phyloP scores from a whole-genome alignment of 768 basidiomycete genomes.

The Macrolepiota fuliginosa region DNA sequence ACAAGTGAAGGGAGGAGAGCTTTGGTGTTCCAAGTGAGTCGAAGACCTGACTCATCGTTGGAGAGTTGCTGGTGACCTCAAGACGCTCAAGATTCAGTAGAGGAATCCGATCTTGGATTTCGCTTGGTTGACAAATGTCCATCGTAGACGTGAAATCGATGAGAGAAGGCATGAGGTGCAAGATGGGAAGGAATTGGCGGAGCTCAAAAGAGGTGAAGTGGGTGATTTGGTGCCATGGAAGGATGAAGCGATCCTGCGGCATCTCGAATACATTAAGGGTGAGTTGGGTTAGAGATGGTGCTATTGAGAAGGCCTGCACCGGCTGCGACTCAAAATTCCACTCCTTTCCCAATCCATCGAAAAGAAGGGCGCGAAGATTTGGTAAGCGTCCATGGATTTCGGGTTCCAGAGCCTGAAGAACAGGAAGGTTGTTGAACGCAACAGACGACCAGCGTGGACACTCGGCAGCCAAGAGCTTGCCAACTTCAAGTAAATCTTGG shows the following conservation, averaged over 20 bases:
- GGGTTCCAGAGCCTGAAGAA: slow-evolving; percentile 5
- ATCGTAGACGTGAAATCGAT: not conserved
- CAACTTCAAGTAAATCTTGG: not conserved
- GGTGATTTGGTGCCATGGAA: slow-evolving; percentile 9
- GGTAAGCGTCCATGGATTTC: not conserved
- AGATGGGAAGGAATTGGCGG: slow-evolving; percentile 2
- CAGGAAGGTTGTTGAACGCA: slow-evolving; percentile 10
- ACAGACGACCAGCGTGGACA: slow-evolving; percentile 6
- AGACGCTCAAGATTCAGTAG: not conserved
- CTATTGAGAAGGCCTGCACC: not conserved
- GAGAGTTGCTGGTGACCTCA: slow-evolving; percentile 3
- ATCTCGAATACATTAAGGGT: not conserved
- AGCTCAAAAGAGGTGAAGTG: slow-evolving; percentile 5
- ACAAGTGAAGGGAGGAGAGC: not conserved
- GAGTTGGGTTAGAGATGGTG: not conserved
- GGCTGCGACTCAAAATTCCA: slow-evolving; percentile 1
- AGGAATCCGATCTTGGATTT: slow-evolving; percentile 5
- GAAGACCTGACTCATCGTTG: slow-evolving; percentile 7
- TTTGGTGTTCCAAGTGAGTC: not conserved
- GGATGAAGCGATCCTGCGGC: not conserved
- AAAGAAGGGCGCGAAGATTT: not conserved
- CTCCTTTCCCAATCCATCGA: not conserved
- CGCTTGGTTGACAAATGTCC: not conserved
- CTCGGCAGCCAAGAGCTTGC: not conserved
- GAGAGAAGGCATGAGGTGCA: slow-evolving; percentile 6